Base-by-base conservation (phyloP, 768 basidiomycete species). In the Clathrus columnatus region DNA sequence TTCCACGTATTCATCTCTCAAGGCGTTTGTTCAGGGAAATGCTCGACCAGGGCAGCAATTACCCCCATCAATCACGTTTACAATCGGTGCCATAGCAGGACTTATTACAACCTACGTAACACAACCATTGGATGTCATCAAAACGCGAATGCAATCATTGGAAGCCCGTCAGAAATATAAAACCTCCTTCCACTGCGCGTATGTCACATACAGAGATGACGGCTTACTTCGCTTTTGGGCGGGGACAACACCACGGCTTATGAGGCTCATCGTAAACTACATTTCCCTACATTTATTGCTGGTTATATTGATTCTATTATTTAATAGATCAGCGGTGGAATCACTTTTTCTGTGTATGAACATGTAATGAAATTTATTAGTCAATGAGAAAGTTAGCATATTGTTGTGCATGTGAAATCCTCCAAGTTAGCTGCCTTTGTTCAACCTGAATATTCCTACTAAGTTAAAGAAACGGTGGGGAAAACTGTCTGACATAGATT, bases 101-200 rank as follows among this genome's bases (percentile, higher is more conserved):
- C 74, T 97, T 21, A 91, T 97, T 7, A 99, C 96, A 0, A 95
- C 98, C 1, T 97, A 91, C 69, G 80, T 83, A 29, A 90, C 87
- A 0, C 89, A 90, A 81, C 87, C 89, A 4, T 74, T 91, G 14
- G 88, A 91, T 65, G 93, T 97, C 27, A 82, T 98, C 70, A 99
- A 98, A 72, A 98, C 95, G 14, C 82, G 95, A 24, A 99, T 97
- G 95, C 95, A 99, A 69, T 85, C 90, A 5, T 76, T 99, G 10
- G 78, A 80, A 54, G 95, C 94, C 0, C 75, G 80, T 7, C 70
- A 75, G 23, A 84, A 92, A 57, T 99, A 98, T 67, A 81, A 84
- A 32, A 97, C 98, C 65, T 84, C 92, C 2, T 88, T 96, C 72
- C 93, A 98, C 63, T 98, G 94, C 62, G 93, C 84, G 4, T 95